These are phyloP conservation scores for Cadophora gregata DNA, from an alignment of 2,329 filamentous ascomycete genomes.

Conservation along the genomic window DNA sequence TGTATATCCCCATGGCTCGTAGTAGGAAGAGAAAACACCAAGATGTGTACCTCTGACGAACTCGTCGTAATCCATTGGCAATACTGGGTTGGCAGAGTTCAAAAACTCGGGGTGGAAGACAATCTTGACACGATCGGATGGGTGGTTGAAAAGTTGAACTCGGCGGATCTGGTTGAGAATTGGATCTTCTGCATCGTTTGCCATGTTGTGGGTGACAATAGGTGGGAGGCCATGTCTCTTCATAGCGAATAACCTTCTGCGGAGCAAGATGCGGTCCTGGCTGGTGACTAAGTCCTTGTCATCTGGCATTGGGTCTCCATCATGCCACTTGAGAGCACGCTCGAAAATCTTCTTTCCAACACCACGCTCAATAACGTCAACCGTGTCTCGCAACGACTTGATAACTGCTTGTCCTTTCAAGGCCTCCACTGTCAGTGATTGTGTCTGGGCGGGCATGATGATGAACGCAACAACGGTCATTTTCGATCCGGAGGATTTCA, in stretches of 20 bases:
- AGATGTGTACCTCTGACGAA: constrained; percentile 97
- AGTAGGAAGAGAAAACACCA: constrained; percentile 96
- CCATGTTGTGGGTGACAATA: constrained; percentile 99
- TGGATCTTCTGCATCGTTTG: constrained; percentile 90
- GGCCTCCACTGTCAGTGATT: constrained; percentile 92
- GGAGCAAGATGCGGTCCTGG: constrained; percentile 90
- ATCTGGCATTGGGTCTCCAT: constrained; percentile 90
- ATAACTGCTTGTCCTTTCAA: constrained; percentile 97
- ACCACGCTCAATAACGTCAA: constrained; percentile 89
- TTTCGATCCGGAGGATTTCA: constrained; percentile 85
- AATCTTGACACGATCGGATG: constrained; percentile 93
- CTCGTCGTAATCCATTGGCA: constrained; percentile 97
- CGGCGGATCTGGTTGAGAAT: constrained; percentile 95
- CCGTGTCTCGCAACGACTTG: constrained; percentile 92
- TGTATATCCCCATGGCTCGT: constrained; percentile 99
- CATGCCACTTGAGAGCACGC: constrained; percentile 92
- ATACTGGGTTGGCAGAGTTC: constrained; percentile 91
- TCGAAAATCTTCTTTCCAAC: constrained; percentile 96
- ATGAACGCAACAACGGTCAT: constrained; percentile 96
- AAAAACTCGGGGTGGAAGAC: constrained; percentile 98
- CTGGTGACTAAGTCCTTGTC: constrained; percentile 95
- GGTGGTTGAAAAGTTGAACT: constrained; percentile 96
- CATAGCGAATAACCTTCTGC: constrained; percentile 93
- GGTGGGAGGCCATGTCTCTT: constrained; percentile 89
- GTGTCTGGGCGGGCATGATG: constrained; percentile 97